Conservation (phyloP, 371 early-diverging fungal genomes). For the Apophysomyces variabilis region DNA sequence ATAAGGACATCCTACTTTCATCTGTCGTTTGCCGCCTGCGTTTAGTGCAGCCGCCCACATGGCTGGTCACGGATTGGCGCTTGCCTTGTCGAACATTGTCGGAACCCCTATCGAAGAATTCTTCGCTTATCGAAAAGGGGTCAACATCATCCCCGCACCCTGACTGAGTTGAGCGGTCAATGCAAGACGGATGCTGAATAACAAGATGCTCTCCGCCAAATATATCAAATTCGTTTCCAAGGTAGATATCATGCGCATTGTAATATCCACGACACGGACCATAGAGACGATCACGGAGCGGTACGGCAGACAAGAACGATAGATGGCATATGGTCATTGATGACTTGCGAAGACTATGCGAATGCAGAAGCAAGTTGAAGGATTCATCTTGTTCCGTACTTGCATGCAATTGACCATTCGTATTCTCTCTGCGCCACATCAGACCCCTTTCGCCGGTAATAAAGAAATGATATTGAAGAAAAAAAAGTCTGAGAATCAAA, state of each 20-base stretch:
- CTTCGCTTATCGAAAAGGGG: not conserved
- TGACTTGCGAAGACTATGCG: not conserved
- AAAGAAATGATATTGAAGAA: not conserved
- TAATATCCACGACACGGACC: constrained; percentile 4
- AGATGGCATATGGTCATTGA: not conserved
- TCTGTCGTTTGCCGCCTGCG: not conserved
- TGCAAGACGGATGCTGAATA: not conserved
- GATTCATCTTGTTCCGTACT: constrained; percentile 1
- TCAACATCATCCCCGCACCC: not conserved
- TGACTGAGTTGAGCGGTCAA: not conserved
- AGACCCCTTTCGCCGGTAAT: not conserved
- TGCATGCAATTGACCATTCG: not conserved
- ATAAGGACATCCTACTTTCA: not conserved
- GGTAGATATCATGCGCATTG: constrained; percentile 1
- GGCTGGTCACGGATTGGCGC: not conserved
- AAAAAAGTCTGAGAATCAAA: not conserved
- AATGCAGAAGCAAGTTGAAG: not conserved
- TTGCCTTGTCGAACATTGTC: constrained; percentile 1
- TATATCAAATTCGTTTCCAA: constrained; percentile 2
- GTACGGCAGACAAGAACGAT: not conserved
- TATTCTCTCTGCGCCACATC: constrained; percentile 6
- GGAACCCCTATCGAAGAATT: too few relatives aligned
- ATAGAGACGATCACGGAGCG: constrained; percentile 5
- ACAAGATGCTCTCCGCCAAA: constrained; percentile 8
- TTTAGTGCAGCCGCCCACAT: not conserved